Base-by-base conservation (phyloP, 1,139 yeast species). In the Saccharomyces hybrid region DNA sequence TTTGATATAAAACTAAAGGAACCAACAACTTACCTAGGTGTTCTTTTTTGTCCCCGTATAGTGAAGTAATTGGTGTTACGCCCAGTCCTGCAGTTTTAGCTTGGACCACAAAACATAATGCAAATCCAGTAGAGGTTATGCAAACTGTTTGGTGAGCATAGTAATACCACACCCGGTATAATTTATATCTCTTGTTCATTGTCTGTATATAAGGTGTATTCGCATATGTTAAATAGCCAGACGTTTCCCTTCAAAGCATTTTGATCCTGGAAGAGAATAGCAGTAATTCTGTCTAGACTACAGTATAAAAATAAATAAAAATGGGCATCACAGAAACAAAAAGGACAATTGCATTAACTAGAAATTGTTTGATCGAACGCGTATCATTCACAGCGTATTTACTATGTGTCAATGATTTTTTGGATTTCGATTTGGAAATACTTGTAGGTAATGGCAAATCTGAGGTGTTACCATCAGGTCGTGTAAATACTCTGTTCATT, bases 41-140 rank as follows among this genome's bases (percentile, higher is more conserved):
- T 5, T 78, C 77, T 60, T 80, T 80, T 50, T 77, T 64, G 4
- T 81, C 71, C 7, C 95, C 95, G 67, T 88, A 89, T 69, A 89
- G 96, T 0, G 96, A 81, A 1, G 89, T 76, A 8, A 87, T 76
- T 54, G 89, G 75, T 1, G 96, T 86, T 1, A 89, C 95, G 49
- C 97, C 97, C 52, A 89, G 75, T 0, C 96, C 96, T 0, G 96
- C 96, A 0, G 96, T 88, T 68, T 89, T 89, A 3, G 97, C 96
- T 1, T 23, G 96, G 95, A 5, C 96, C 96, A 70, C 96, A 88
- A 55, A 88, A 78, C 84, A 89, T 79, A 50, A 89, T 78, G 4
- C 93, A 79, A 32, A 88, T 88, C 0, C 25, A 23, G 25, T 23
- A 23, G 25, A 23, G 25, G 25, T 23, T 23, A 23, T 23, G 25